Evolutionary conservation across 768 basidiomycete genomes (phyloP).

Genomic region (Flagelloscypha sp.): DNA sequence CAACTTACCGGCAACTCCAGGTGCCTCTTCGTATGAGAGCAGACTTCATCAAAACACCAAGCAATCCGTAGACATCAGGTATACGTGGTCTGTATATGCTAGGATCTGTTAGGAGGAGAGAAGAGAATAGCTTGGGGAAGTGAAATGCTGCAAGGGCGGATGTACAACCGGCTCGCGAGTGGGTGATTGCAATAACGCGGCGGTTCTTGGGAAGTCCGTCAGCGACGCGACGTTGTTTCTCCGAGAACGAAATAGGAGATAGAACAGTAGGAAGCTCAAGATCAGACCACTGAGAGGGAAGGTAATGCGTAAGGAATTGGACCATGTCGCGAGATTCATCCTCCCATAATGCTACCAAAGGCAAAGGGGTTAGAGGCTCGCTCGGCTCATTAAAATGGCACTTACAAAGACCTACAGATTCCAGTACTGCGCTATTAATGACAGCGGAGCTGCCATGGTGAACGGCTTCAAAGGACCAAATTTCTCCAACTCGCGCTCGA

Average conservation of each 20-base stretch:
- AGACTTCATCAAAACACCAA: no score
- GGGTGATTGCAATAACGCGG: constrained; percentile 64
- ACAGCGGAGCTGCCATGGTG: constrained; percentile 82
- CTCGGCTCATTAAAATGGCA: no score
- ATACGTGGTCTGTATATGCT: constrained; percentile 33
- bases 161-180: constrained; percentile 78
- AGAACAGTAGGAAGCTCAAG: constrained; percentile 44
- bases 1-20: constrained; percentile 53
- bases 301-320: constrained; percentile 62
- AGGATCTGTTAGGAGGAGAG: constrained; percentile 72
- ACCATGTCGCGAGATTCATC: constrained; percentile 73
- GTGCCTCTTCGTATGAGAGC: constrained; percentile 51
- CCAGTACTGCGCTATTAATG: constrained; percentile 50
- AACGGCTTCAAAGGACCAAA: constrained; percentile 79
- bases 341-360: constrained; percentile 62
- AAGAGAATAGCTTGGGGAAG: constrained; percentile 59
- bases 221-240: constrained; percentile 33
- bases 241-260: constrained; percentile 32
- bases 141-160: constrained; percentile 58
- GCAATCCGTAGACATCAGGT: constrained; percentile 5
- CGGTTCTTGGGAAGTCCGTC: constrained; percentile 46
- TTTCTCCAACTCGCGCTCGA: constrained; percentile 42
- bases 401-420: constrained; percentile 39
- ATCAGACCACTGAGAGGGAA: constrained; percentile 37
- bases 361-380: no score